Evolutionary conservation across 441 rosid genomes (phyloP), one percentile per base, ranked within the genome.

Genomic region (Adansonia grandidieri): DNA sequence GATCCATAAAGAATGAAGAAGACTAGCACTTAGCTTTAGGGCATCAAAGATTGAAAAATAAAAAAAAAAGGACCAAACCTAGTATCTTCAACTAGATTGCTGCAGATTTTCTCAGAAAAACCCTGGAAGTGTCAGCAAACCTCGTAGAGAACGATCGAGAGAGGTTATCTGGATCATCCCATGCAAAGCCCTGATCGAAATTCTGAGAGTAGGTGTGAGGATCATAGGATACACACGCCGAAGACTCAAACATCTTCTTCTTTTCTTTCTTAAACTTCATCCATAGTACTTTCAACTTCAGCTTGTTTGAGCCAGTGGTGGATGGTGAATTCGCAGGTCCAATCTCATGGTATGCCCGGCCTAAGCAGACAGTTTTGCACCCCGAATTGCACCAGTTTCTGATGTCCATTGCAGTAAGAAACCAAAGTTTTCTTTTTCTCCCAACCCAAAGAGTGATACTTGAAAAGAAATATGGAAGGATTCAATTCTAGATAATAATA

Each of bases 171-270:
- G 85, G 89, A 40, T 83, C 91, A 32, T 84, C 80, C 79, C 80
- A 69, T 5, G 85, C 73, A n/a, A 74, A 57, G 48, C 88, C 91
- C 53, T 82, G 85, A 80, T 89, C 89, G 54, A 89, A 89, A 79
- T 87, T 89, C 86, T 83, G 81, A 0, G 71, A 69, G 64, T 89
- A 89, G 13, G 64, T 80, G 70, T 19, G n/a, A 8, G 78, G 77
- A 73, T 88, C 83, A 67, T 83, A 85, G 13, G 76, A 66, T 15
- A 73, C 79, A 42, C 45, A 44, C 57, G 2, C 57, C 2, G 80
- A 44, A 22, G 77, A 70, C 77, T 80, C 77, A 8, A 85, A 76
- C 17, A 83, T 15, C 80, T 75, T 83, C 76, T 19, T 60, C 84
- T 82, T 83, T 54, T 83, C 86, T 62, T 80, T 83, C 87, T 64